Evolutionary conservation across 2,329 filamentous ascomycete genomes (phyloP).

Genomic region (Capronia epimyces): DNA sequence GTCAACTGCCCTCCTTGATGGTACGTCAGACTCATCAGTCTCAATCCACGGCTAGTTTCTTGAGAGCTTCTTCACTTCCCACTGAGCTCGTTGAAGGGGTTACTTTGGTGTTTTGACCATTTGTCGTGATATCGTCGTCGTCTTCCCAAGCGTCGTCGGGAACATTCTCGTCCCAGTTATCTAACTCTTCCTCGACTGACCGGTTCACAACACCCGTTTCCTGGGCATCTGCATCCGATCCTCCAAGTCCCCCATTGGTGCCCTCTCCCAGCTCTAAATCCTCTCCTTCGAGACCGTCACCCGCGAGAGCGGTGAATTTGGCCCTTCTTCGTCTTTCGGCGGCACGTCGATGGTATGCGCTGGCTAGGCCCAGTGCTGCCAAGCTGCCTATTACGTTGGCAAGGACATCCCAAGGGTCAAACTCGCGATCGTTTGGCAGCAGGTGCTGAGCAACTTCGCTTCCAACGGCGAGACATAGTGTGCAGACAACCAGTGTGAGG

Average conservation of each 20-base stretch:
- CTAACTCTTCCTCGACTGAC: conserved; percentile 72
- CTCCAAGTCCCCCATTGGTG: conserved; percentile 6
- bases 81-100: conserved; percentile 28
- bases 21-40: neutral
- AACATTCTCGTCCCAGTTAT: conserved; percentile 89
- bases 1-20: neutral
- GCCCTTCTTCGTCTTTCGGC: conserved; percentile 74
- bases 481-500: conserved; percentile 75
- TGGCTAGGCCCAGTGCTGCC: conserved; percentile 65
- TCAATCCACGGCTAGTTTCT: conserved; percentile 27
- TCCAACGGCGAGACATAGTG: conserved; percentile 53
- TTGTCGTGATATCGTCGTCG: conserved; percentile 43
- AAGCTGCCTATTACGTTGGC: conserved; percentile 80
- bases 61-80: conserved; percentile 28
- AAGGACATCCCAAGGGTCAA: conserved; percentile 78
- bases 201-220: conserved; percentile 32
- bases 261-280: conserved; percentile 66
- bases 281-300: conserved; percentile 40
- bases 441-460: conserved; percentile 56
- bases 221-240: conserved; percentile 7
- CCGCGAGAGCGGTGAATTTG: conserved; percentile 66
- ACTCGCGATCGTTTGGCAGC: conserved; percentile 65
- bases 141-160: conserved; percentile 59
- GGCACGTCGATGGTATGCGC: conserved; percentile 95
- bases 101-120: conserved; percentile 27